Evolutionary conservation across 2,329 filamentous ascomycete genomes (phyloP), one percentile per base, ranked within the genome.

Genomic region (Colletotrichum nymphaeae): DNA sequence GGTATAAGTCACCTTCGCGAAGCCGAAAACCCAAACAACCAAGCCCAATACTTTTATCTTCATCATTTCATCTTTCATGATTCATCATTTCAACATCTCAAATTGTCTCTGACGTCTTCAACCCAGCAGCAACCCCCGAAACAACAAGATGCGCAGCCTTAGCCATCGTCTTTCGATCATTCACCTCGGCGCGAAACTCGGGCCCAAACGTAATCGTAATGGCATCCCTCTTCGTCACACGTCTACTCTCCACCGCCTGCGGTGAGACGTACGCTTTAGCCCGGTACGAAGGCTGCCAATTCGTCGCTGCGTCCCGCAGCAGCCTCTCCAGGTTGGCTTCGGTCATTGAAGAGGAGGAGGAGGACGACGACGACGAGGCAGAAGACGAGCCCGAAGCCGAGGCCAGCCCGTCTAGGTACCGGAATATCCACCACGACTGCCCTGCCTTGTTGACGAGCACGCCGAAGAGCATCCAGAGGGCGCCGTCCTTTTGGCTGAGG

Each of bases 111-210:
- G 16, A 24, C 19, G 52, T 57, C 32, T 32, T 65, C 1, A 65
- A 14, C 3, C 30, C 52, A 6, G 49, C 46, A 22, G 63, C 4
- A 19, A 65, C 22, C 2, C 37, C 37, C 1, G 49, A 56, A 28
- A 65, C 52, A 26, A 46, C 46, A 7, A 65, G 22, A 42, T 65
- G 63, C 12, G 52, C 63, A 7, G 63, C 63, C 32, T 30, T 57
- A 9, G 63, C 63, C 3, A 57, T 19, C 11, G 63, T 65, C 52
- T 30, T 65, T 7, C 63, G 35, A 7, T 65, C 63, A 30, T 65
- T 65, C 19, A 65, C 30, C 63, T 65, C 63, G 2, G 63, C 63
- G 11, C 63, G 52, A 9, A 65, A 65, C 63, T 65, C 63, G 16
- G 63, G 63, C 19, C 63, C 63, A 8, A 65, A 11, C 7, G 52